Conservation (phyloP, 2,329 filamentous ascomycete species). For the Sarocladium kiliense region DNA sequence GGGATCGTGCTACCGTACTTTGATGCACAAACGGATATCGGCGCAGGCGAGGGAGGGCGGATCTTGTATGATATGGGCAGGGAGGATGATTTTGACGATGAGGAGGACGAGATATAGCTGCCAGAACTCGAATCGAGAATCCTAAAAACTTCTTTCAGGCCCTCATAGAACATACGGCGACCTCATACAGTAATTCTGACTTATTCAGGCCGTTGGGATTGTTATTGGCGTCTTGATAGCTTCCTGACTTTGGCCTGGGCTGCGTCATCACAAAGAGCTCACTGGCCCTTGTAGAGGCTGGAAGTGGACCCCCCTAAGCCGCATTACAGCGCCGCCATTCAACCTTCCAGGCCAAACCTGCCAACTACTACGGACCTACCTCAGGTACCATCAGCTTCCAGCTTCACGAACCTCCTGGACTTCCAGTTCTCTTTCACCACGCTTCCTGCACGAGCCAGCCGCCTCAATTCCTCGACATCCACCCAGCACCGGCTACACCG, state of each 20-base stretch:
- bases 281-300: neutral
- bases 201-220: too few species aligned
- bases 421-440: too few species aligned
- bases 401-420: neutral
- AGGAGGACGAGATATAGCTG: constrained; percentile 79
- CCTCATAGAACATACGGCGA: too few species aligned
- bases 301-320: neutral
- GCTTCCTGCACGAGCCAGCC: too few species aligned
- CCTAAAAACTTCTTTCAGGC: too few species aligned
- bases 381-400: too few species aligned
- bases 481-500: too few species aligned
- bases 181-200: too few species aligned
- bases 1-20: constrained; percentile 92
- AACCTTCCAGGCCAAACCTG: neutral
- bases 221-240: too few species aligned
- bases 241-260: too few species aligned
- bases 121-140: neutral
- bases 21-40: constrained; percentile 81
- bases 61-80: constrained; percentile 96
- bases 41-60: constrained; percentile 77
- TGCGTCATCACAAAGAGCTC: neutral
- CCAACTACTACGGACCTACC: neutral
- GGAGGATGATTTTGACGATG: constrained; percentile 95
- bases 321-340: neutral
- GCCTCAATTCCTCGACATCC: too few species aligned